A percentile compares a stretch with the other conserved stretches of the same genome.
Conservation (phyloP, 78 protist species). For the Dictyostelium brefeldianum region DNA sequence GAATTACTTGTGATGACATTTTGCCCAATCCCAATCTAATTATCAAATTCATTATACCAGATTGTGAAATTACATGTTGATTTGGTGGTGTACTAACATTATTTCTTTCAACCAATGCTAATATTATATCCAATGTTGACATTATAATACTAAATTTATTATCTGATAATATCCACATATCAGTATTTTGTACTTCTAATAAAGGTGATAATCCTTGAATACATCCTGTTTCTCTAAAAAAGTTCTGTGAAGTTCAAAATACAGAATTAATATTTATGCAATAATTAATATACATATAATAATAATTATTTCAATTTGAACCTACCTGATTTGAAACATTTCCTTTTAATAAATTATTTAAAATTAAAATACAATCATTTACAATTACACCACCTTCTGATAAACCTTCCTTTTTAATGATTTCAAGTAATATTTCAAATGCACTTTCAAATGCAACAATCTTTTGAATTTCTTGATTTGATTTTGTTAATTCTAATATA, state of each 20-base stretch:
- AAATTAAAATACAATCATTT: slow-evolving; percentile 58
- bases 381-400: slow-evolving; percentile 84
- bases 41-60: slow-evolving; percentile 65
- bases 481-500: slow-evolving; percentile 46
- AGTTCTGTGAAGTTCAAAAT: slow-evolving; percentile 37
- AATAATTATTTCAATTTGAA: background rate
- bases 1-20: slow-evolving; percentile 57
- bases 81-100: slow-evolving; percentile 62
- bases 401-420: slow-evolving; percentile 68
- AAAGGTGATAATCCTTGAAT: slow-evolving; percentile 60
- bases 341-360: slow-evolving; percentile 66
- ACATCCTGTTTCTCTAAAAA: slow-evolving; percentile 81
- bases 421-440: slow-evolving; percentile 56
- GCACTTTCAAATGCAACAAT: slow-evolving; percentile 83
- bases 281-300: background rate
- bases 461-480: slow-evolving; percentile 84
- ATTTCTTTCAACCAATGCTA: slow-evolving; percentile 60
- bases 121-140: slow-evolving; percentile 63
- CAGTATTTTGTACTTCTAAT: slow-evolving; percentile 62
- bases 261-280: no score
- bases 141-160: slow-evolving; percentile 66
- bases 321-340: slow-evolving; percentile 78
- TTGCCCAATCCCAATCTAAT: slow-evolving; percentile 72
- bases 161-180: slow-evolving; percentile 81
- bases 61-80: slow-evolving; percentile 36